phyloP scores from a whole-genome alignment of 1,284 basidiomycete genomes.

The Athelia psychrophila region DNA sequence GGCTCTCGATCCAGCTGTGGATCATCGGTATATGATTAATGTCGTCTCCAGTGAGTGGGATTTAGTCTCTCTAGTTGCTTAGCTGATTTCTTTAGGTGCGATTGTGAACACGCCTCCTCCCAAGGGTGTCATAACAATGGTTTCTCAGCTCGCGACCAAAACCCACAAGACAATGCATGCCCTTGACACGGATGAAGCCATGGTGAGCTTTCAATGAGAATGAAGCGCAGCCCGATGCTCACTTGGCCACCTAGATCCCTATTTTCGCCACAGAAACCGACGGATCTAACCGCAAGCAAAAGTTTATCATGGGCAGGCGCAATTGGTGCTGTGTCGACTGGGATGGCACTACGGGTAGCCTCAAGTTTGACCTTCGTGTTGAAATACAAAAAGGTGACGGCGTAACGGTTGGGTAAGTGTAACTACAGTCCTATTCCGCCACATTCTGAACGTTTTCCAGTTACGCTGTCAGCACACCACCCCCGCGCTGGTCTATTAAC shows the following conservation, averaged over 20 bases:
- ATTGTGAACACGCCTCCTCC: slow-evolving; percentile 86
- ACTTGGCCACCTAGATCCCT: slow-evolving; percentile 52
- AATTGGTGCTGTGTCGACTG: slow-evolving; percentile 88
- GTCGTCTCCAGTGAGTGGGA: slow-evolving; percentile 63
- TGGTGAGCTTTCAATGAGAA: slow-evolving; percentile 45
- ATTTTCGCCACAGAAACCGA: slow-evolving; percentile 80
- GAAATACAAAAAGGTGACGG: slow-evolving; percentile 83
- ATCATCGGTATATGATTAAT: slow-evolving; percentile 88
- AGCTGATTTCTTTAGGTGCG: slow-evolving; percentile 45
- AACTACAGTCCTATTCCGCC: background rate
- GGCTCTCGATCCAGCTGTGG: slow-evolving; percentile 50
- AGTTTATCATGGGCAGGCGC: slow-evolving; percentile 81
- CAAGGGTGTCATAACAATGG: slow-evolving; percentile 74
- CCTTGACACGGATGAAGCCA: slow-evolving; percentile 78
- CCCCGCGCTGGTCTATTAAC: background rate
- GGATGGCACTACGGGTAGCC: slow-evolving; percentile 56
- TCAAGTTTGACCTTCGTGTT: slow-evolving; percentile 87
- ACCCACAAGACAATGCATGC: slow-evolving; percentile 82
- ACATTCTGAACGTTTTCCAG: background rate
- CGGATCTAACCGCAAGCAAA: slow-evolving; percentile 67
- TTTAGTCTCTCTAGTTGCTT: background rate
- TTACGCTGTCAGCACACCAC: slow-evolving; percentile 1
- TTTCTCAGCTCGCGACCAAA: slow-evolving; percentile 78
- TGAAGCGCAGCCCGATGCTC: background rate
- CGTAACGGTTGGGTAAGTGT: slow-evolving; percentile 64